Evolutionary conservation across 2,329 filamentous ascomycete species (phyloP).

Genomic region (Decorospora gaudefroyi): DNA sequence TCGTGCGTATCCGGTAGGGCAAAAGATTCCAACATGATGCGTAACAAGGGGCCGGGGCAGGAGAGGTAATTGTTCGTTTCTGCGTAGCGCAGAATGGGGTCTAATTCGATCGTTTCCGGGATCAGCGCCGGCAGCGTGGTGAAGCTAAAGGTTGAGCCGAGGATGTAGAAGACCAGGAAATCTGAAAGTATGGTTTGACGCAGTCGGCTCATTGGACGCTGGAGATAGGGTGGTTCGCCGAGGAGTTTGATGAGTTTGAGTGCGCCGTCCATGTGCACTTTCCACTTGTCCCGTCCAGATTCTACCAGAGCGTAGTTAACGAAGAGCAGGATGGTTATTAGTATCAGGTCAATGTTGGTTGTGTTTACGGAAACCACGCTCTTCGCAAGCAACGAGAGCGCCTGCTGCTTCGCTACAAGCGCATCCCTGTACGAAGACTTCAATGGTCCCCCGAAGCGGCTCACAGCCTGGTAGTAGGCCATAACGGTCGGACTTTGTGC

Average conservation of each 20-base stretch:
- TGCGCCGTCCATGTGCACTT: conserved; percentile 57
- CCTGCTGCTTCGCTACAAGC: conserved; percentile 55
- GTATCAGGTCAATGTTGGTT: conserved; percentile 48
- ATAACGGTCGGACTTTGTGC: conserved; percentile 41
- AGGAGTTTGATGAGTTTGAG: conserved; percentile 52
- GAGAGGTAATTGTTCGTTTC: conserved; percentile 50
- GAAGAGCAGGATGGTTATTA: conserved; percentile 56
- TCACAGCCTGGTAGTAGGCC: conserved; percentile 45
- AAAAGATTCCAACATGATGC: conserved; percentile 46
- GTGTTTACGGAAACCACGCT: conserved; percentile 35
- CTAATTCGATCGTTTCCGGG: conserved; percentile 38
- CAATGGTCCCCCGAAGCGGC: conserved; percentile 45
- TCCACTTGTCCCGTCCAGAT: conserved; percentile 58
- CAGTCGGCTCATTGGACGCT: conserved; percentile 39
- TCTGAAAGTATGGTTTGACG: conserved; percentile 45
- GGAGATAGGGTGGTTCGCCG: conserved; percentile 35
- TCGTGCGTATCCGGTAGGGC: conserved; percentile 37
- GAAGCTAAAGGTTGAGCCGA: conserved; percentile 43
- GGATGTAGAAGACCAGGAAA: conserved; percentile 44
- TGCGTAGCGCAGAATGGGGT: conserved; percentile 46
- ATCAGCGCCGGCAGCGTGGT: conserved; percentile 34
- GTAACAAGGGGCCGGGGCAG: conserved; percentile 42
- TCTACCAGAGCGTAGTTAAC: conserved; percentile 57
- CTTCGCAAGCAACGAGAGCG: conserved; percentile 51
- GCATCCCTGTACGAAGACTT: conserved; percentile 43